Percentiles rank a stretch among this genome's conserved stretches.
Conservation (phyloP, 2,329 filamentous ascomycete genomes). For the Aspergillus fischeri region DNA sequence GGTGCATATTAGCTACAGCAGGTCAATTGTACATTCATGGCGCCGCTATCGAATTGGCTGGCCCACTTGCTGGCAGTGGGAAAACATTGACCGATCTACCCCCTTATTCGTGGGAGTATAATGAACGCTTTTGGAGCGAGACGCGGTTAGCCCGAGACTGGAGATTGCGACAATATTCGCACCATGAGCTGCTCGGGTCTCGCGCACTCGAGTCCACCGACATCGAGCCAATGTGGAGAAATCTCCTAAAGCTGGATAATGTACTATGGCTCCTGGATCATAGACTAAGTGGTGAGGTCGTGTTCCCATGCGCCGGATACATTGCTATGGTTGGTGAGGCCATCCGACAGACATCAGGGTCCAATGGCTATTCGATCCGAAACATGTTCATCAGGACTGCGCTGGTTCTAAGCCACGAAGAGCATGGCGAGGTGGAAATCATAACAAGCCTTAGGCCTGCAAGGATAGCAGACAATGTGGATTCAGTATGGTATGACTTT, state of each 20-base stretch:
- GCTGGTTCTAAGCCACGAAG: no score
- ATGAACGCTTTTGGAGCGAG: not conserved
- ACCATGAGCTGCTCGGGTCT: slow-evolving; percentile 24
- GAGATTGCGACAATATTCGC: slow-evolving; percentile 6
- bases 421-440: no score
- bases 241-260: slow-evolving; percentile 26
- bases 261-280: slow-evolving; percentile 37
- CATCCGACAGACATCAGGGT: not conserved
- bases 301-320: slow-evolving; percentile 35
- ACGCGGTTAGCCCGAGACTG: slow-evolving; percentile 11
- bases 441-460: no score
- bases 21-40: not conserved
- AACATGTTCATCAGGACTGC: no score
- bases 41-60: not conserved
- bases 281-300: slow-evolving; percentile 20
- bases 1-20: no score
- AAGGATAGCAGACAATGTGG: no score
- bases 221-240: slow-evolving; percentile 31
- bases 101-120: slow-evolving; percentile 14
- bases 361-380: not conserved
- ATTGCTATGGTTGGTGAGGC: slow-evolving; percentile 34
- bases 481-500: no score
- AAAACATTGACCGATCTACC: slow-evolving; percentile 7
- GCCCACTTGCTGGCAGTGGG: no score
- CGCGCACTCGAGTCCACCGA: slow-evolving; percentile 20